Evolutionary conservation across 306 rosid genomes (phyloP).

Genomic region (Vigna hirtella): DNA sequence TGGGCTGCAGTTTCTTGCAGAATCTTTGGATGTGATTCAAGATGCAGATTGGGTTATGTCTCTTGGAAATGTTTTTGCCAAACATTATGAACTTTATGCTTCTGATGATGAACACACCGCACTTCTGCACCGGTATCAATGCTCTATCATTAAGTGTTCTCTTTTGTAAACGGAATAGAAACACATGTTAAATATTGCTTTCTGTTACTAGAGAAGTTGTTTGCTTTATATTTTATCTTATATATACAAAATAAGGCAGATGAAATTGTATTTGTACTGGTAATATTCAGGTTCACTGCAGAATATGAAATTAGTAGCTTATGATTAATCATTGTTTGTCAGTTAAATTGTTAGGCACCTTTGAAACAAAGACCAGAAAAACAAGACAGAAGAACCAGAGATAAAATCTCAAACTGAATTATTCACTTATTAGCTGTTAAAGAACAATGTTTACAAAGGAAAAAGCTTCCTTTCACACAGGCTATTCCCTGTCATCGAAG

Average conservation of each 20-base stretch:
- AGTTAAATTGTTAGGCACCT: neutral
- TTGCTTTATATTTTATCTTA: slow-evolving; percentile 20
- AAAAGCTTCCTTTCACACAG: too few species aligned
- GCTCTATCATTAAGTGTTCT: slow-evolving; percentile 41
- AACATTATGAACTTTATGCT: slow-evolving; percentile 90
- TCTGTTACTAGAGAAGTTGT: slow-evolving; percentile 31
- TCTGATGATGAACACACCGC: slow-evolving; percentile 92
- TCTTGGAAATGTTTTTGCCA: slow-evolving; percentile 87
- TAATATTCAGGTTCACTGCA: slow-evolving; percentile 10
- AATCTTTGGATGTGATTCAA: slow-evolving; percentile 95
- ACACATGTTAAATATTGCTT: slow-evolving; percentile 35
- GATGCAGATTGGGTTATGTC: slow-evolving; percentile 86
- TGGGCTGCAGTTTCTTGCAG: slow-evolving; percentile 85
- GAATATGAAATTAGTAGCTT: neutral
- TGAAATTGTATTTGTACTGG: neutral
- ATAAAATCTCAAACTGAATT: too few species aligned
- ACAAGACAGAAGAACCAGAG: too few species aligned
- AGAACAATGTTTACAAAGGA: too few species aligned
- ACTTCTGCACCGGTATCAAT: slow-evolving; percentile 86
- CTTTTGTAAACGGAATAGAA: slow-evolving; percentile 37
- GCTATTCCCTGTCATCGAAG: too few species aligned
- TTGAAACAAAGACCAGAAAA: too few species aligned
- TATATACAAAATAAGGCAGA: slow-evolving; percentile 27
- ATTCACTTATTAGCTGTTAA: too few species aligned
- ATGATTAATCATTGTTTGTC: slow-evolving; percentile 19